Evolutionary conservation across 805 yeast genomes (phyloP).

Genomic region (Cephaloascus fragrans): DNA sequence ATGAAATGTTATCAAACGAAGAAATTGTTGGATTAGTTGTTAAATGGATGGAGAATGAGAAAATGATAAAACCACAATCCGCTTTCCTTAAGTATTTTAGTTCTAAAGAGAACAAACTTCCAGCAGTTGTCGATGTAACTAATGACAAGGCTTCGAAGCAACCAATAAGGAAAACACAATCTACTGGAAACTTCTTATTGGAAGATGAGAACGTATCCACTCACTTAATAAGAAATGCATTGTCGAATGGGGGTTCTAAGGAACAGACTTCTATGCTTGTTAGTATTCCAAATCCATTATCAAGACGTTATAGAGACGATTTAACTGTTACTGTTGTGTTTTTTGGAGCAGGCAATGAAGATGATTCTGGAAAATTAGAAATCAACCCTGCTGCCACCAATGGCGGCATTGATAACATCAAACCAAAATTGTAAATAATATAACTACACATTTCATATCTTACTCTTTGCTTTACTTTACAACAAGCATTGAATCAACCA

Average conservation of each 20-base stretch:
- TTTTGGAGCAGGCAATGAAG: conserved; percentile 49
- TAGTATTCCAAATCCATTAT: conserved; percentile 84
- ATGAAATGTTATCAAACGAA: conserved; percentile 84
- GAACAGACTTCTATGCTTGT: conserved; percentile 85
- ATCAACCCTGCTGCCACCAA: conserved; percentile 48
- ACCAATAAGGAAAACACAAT: conserved; percentile 53
- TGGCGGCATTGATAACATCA: conserved; percentile 38
- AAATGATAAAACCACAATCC: conserved; percentile 43
- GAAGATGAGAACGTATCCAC: conserved; percentile 89
- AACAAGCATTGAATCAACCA: too few relatives aligned
- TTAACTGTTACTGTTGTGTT: conserved; percentile 92
- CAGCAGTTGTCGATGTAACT: conserved; percentile 55
- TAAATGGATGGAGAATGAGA: conserved; percentile 80
- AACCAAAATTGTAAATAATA: conserved; percentile 33
- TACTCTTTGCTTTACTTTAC: too few relatives aligned
- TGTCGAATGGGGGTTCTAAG: conserved; percentile 75
- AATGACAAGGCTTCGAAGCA: conserved; percentile 55
- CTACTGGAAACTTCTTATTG: conserved; percentile 33
- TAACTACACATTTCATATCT: not conserved
- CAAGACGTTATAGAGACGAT: conserved; percentile 91
- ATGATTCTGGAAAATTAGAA: conserved; percentile 40
- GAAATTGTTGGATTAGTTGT: conserved; percentile 90
- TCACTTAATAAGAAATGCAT: conserved; percentile 86
- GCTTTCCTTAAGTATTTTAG: conserved; percentile 29
- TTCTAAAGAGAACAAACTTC: conserved; percentile 35